Evolutionary conservation across 2,329 filamentous ascomycete genomes (phyloP).

Genomic region (Curvularia lunata): DNA sequence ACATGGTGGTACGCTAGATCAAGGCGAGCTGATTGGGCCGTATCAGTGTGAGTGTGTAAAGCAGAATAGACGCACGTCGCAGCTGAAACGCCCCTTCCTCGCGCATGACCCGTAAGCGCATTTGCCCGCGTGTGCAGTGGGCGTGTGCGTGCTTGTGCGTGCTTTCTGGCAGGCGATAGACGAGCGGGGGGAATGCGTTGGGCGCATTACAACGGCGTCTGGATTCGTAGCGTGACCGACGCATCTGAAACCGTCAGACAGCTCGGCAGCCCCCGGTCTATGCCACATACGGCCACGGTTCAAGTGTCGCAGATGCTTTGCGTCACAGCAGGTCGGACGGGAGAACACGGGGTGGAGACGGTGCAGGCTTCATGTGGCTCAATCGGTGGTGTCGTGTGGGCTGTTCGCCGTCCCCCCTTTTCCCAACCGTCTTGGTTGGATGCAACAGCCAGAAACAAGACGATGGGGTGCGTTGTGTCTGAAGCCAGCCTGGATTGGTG

Average conservation of each 20-base stretch:
- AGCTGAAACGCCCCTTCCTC: neutral
- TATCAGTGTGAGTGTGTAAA: neutral
- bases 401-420: neutral
- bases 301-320: constrained; percentile 22
- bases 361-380: constrained; percentile 18
- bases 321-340: constrained; percentile 12
- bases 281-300: constrained; percentile 12
- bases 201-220: constrained; percentile 13
- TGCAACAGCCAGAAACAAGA: constrained; percentile 1
- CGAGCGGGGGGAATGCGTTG: constrained; percentile 6
- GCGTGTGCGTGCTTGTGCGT: no score
- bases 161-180: neutral
- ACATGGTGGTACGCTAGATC: neutral
- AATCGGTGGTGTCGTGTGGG: constrained; percentile 4
- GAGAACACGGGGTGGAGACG: constrained; percentile 25
- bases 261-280: constrained; percentile 14
- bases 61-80: neutral
- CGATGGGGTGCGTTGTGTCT: constrained; percentile 11
- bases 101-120: constrained; percentile 1
- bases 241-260: constrained; percentile 23
- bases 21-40: neutral
- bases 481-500: constrained; percentile 8
- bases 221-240: constrained; percentile 8
- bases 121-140: constrained; percentile 1
- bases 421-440: neutral